Evolutionary conservation across 345 rosid genomes (phyloP).

Genomic region (Hypericum androsaemum): DNA sequence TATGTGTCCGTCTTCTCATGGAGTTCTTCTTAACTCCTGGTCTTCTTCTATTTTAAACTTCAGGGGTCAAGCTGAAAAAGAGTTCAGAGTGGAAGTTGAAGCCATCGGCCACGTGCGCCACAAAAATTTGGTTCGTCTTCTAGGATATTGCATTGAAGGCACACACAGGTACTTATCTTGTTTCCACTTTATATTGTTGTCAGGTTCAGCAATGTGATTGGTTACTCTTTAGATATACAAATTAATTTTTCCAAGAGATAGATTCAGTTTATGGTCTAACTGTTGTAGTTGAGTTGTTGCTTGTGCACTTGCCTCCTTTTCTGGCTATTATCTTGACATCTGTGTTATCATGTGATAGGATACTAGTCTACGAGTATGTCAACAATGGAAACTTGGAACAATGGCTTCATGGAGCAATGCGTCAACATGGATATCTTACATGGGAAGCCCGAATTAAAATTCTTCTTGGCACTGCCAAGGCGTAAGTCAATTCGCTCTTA

Average conservation of each 20-base stretch:
- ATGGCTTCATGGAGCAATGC: conserved; percentile 86
- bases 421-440: conserved; percentile 67
- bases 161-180: conserved; percentile 39
- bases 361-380: conserved; percentile 69
- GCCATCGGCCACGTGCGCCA: conserved; percentile 85
- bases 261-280: not conserved
- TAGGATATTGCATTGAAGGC: conserved; percentile 77
- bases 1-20: not conserved
- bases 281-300: not conserved
- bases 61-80: conserved; percentile 88
- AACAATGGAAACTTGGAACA: conserved; percentile 82
- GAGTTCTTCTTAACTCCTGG: not conserved
- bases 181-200: not conserved
- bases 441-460: conserved; percentile 82
- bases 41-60: conserved; percentile 3
- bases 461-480: conserved; percentile 77
- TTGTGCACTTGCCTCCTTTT: not conserved
- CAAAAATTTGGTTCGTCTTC: conserved; percentile 74
- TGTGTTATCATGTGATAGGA: conserved; percentile 25
- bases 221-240: not conserved
- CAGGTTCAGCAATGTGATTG: not conserved
- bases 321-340: conserved; percentile 2
- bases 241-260: too few species aligned
- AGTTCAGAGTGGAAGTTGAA: conserved; percentile 69
- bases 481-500: conserved; percentile 36